These are phyloP conservation scores for Madurella fahalii DNA, from an alignment of 2,329 filamentous ascomycete genomes.

Conservation along the genomic window DNA sequence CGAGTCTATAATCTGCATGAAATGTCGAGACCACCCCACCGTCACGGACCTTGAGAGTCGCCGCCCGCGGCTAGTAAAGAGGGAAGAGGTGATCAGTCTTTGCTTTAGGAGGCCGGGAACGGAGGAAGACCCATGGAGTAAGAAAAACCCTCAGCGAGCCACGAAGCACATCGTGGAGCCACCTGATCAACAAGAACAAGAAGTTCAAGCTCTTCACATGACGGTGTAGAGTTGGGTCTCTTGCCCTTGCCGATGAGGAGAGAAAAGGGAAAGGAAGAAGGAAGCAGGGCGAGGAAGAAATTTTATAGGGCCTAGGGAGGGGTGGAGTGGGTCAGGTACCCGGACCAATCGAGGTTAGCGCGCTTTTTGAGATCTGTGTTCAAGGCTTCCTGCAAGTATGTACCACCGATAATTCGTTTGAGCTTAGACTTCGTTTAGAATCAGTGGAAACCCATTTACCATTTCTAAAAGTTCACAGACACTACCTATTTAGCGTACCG, in stretches of 20 bases:
- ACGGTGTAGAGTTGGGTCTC: constrained; percentile 40
- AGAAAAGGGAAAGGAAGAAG: constrained; percentile 7
- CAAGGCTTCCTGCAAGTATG: too few species aligned
- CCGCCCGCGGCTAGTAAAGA: constrained; percentile 38
- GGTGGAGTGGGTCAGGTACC: not conserved
- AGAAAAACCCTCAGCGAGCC: constrained; percentile 49
- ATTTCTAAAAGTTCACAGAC: too few species aligned
- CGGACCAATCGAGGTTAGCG: constrained; percentile 1
- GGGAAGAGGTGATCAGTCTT: constrained; percentile 38
- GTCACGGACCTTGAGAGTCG: constrained; percentile 38
- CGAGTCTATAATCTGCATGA: not conserved
- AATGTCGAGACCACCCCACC: constrained; percentile 49
- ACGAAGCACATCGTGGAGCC: constrained; percentile 46
- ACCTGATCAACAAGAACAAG: constrained; percentile 32
- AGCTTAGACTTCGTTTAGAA: too few species aligned
- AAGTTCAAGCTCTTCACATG: constrained; percentile 41
- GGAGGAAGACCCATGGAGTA: constrained; percentile 47
- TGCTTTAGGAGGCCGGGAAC: constrained; percentile 50
- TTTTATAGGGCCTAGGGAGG: not conserved
- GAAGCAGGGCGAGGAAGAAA: not conserved
- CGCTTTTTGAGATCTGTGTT: not conserved
- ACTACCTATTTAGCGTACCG: too few species aligned
- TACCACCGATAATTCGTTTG: too few species aligned
- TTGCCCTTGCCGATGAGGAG: constrained; percentile 7
- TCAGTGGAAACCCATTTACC: too few species aligned